Base-by-base conservation (phyloP, 805 yeast genomes). In the Myxozyma neotropica region DNA sequence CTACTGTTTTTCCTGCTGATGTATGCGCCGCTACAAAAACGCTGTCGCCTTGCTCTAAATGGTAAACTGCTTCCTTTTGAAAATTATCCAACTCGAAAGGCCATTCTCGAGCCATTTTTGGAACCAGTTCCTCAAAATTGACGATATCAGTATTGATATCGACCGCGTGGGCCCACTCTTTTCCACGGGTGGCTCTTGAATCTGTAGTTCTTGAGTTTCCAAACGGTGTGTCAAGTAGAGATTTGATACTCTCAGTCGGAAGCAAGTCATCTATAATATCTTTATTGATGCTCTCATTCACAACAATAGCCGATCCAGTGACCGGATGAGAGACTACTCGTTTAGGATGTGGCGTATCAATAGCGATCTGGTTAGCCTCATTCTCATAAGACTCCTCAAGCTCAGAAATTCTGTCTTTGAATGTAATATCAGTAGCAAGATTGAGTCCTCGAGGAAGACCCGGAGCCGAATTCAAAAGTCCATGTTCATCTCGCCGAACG, bases 21-120 rank as follows among this genome's bases (percentile, higher is more conserved):
- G 99, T 93, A 73, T 93, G 99, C 0, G 99, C 99, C 2, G 98
- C 98, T 2, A 94, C 96, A 74, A 94, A 94, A 2, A 94, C 99
- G 6, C 98, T 93, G 70, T 94, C 99, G 39, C 98, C 98, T 73
- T 91, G 96, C 70, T 94, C 99, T 61, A 94, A 78, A 73, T 92
- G 98, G 70, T 88, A 94, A 0, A 94, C 88, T 0, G 99, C 99
- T 74, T 94, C 98, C 70, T 94, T 91, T 72, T 94, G 99, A 75
- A 94, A 94, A 35, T 88, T 86, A 75, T 94, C 99, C 48, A 94
- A 78, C 71, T 91, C 93, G 70, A 94, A 94, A 0, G 99, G 97
- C 94, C 96, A 94, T 44, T 80, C 83, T 53, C 96, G 78, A 0
- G 99, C 99, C 78, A 93, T 93, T 62, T 88, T 85, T 0, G 99